phyloP scores from a whole-genome alignment of 1,284 basidiomycete genomes.

The Pyrrhoderma lamaoense region DNA sequence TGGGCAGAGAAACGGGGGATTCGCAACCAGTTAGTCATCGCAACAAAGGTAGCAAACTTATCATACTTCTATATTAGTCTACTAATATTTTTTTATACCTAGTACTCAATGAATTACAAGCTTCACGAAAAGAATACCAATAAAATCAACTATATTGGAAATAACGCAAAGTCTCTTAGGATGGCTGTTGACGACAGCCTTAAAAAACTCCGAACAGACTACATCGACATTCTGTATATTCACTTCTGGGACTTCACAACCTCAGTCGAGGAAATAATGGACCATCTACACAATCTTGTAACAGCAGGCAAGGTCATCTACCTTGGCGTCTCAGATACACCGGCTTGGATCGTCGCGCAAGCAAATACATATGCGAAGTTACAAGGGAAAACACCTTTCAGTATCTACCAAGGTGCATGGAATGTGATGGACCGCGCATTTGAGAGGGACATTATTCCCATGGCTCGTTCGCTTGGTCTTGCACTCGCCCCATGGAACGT shows the following conservation, averaged over 20 bases:
- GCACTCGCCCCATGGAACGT: constrained; percentile 47
- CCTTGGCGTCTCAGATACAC: constrained; percentile 36
- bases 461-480: constrained; percentile 41
- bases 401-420: constrained; percentile 48
- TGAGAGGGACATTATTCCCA: constrained; percentile 49
- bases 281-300: constrained; percentile 39
- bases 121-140: constrained; percentile 19
- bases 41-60: constrained; percentile 43
- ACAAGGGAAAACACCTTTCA: constrained; percentile 42
- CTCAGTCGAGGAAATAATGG: constrained; percentile 43
- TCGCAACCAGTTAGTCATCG: constrained; percentile 40
- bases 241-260: constrained; percentile 40
- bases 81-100: neutral
- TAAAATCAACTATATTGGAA: constrained; percentile 31
- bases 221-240: constrained; percentile 37
- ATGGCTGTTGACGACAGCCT: constrained; percentile 32
- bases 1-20: constrained; percentile 37
- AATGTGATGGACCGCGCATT: constrained; percentile 42
- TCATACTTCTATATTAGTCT: neutral
- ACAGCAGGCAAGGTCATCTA: constrained; percentile 39
- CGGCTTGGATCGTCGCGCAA: constrained; percentile 37
- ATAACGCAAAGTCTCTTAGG: constrained; percentile 29
- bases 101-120: constrained; percentile 31
- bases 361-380: constrained; percentile 38
- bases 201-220: constrained; percentile 39